These are phyloP conservation scores for Crithidia bombi DNA, from an alignment of 208 protist genomes.

Conservation along the genomic window DNA sequence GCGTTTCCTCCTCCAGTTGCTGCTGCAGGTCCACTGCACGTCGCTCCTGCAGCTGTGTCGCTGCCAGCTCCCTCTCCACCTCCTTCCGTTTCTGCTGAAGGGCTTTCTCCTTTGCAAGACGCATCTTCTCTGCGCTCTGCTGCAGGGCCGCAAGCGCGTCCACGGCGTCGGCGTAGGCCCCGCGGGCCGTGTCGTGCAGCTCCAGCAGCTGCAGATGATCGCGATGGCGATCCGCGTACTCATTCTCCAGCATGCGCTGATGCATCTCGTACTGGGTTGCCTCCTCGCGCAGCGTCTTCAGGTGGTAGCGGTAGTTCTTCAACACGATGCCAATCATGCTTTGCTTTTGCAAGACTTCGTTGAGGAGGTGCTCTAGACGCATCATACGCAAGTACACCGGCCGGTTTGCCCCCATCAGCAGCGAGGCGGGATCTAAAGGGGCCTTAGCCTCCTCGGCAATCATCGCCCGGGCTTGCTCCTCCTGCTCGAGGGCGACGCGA, in stretches of 20 bases:
- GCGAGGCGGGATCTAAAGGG: not conserved
- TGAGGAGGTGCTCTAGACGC: conserved; percentile 89
- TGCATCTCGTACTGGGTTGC: conserved; percentile 68
- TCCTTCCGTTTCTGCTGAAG: conserved; percentile 64
- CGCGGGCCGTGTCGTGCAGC: conserved; percentile 82
- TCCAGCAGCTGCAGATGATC: conserved; percentile 89
- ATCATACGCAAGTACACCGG: conserved; percentile 83
- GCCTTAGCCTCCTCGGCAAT: conserved; percentile 6
- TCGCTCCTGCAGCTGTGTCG: conserved; percentile 61
- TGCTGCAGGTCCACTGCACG: conserved; percentile 50
- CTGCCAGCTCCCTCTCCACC: conserved; percentile 57
- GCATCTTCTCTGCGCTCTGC: conserved; percentile 43
- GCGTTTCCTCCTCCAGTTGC: conserved; percentile 63
- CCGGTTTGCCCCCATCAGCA: conserved; percentile 40
- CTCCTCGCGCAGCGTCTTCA: conserved; percentile 72
- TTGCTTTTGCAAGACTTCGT: conserved; percentile 91
- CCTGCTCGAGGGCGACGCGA: not conserved
- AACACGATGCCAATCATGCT: conserved; percentile 77
- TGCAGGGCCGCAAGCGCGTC: conserved; percentile 56
- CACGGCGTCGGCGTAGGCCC: conserved; percentile 56
- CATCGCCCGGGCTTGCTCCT: conserved; percentile 1
- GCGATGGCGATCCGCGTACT: conserved; percentile 77
- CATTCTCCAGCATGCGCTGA: conserved; percentile 63
- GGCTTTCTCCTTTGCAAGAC: conserved; percentile 73
- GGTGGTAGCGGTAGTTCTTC: conserved; percentile 88